Conservation (phyloP, 305 asterid species). For the Fraxinus sp. region DNA sequence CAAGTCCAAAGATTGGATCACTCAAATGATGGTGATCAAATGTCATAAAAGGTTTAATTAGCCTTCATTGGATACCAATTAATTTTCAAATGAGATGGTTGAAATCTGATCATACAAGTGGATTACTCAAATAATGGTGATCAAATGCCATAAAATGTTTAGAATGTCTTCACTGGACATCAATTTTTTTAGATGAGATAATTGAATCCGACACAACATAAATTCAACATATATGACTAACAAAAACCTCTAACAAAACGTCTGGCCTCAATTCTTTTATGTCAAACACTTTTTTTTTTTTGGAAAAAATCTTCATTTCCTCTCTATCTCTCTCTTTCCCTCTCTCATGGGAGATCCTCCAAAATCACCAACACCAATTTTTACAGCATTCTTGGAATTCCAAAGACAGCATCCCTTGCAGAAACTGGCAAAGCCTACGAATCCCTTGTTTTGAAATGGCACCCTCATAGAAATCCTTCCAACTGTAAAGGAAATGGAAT, state of each 20-base stretch:
- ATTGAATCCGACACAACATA: too few relatives aligned
- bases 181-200: too few relatives aligned
- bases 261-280: neutral
- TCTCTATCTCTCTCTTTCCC: neutral
- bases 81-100: too few relatives aligned
- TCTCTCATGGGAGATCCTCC: slow-evolving; percentile 57
- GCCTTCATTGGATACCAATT: neutral
- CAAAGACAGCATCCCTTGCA: slow-evolving; percentile 53
- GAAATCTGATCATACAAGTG: neutral
- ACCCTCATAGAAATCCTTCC: slow-evolving; percentile 64
- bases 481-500: neutral
- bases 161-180: neutral
- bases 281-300: slow-evolving; percentile 22
- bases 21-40: neutral
- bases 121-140: neutral
- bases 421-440: slow-evolving; percentile 69
- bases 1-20: too few relatives aligned
- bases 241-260: slow-evolving; percentile 31
- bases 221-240: slow-evolving; percentile 6
- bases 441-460: slow-evolving; percentile 64
- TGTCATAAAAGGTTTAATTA: neutral
- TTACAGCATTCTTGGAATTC: slow-evolving; percentile 53
- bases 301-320: too few relatives aligned
- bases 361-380: slow-evolving; percentile 42
- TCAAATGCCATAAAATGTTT: too few relatives aligned